These are phyloP conservation scores for Passiflora organensis DNA, from an alignment of 345 rosid genomes.

Conservation along the genomic window DNA sequence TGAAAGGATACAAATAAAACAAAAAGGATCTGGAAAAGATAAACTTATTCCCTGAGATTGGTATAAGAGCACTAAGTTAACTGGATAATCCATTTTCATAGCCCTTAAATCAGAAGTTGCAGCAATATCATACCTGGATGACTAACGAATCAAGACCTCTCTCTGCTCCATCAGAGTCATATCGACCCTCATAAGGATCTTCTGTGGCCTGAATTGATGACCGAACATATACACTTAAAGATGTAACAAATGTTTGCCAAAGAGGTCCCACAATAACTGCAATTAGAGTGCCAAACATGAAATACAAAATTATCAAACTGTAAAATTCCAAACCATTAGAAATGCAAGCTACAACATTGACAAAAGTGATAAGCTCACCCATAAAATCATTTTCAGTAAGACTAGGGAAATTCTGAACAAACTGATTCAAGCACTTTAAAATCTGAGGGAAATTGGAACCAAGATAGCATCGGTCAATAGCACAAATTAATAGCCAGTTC, in stretches of 20 bases:
- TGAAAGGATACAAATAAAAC: too few relatives aligned
- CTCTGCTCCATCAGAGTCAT: conserved; percentile 95
- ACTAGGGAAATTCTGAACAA: conserved; percentile 74
- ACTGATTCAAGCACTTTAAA: conserved; percentile 85
- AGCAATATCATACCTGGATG: conserved; percentile 64
- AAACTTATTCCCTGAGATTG: too few relatives aligned
- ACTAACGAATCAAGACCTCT: conserved; percentile 86
- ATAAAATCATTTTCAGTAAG: conserved; percentile 59
- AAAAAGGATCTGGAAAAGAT: too few relatives aligned
- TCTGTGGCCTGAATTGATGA: conserved; percentile 74
- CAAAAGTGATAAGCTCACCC: conserved; percentile 41
- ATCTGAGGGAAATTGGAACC: conserved; percentile 40
- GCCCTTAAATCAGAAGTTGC: not conserved
- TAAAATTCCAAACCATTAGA: conserved; percentile 1
- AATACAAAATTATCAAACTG: conserved; percentile 9
- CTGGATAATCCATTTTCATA: too few relatives aligned
- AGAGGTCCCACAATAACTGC: conserved; percentile 76
- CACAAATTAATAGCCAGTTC: conserved; percentile 4
- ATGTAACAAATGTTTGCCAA: conserved; percentile 87
- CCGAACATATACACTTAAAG: conserved; percentile 60
- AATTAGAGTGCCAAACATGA: conserved; percentile 8
- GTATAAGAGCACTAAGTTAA: too few relatives aligned
- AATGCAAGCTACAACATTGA: not conserved
- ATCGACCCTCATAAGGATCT: conserved; percentile 70
- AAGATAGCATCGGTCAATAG: not conserved